These are phyloP conservation scores for Diaporthe humulicola DNA, from an alignment of 2,329 filamentous ascomycete genomes.

Conservation along the genomic window DNA sequence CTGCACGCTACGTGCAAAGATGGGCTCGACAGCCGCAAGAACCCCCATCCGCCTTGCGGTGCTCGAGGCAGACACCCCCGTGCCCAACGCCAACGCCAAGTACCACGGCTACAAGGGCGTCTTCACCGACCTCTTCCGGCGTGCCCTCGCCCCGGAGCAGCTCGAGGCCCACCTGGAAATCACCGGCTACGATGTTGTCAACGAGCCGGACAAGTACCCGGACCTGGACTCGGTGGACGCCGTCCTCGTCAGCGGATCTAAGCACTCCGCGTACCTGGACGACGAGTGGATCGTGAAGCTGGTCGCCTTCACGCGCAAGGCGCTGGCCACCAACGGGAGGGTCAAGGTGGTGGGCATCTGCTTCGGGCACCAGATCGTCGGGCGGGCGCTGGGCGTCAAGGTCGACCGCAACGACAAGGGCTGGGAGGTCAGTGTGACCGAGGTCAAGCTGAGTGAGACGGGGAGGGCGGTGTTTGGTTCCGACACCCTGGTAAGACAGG, in stretches of 20 bases:
- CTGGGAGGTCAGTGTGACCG: slow-evolving; percentile 86
- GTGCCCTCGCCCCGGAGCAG: slow-evolving; percentile 61
- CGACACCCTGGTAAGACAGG: slow-evolving; percentile 65
- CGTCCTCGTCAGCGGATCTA: slow-evolving; percentile 83
- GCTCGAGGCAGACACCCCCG: slow-evolving; percentile 87
- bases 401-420: slow-evolving; percentile 77
- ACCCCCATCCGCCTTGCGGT: slow-evolving; percentile 79
- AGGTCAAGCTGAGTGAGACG: slow-evolving; percentile 75
- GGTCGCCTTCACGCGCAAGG: slow-evolving; percentile 73
- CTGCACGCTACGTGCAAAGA: slow-evolving; percentile 1
- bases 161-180: slow-evolving; percentile 67
- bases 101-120: slow-evolving; percentile 82
- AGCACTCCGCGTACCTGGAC: slow-evolving; percentile 80
- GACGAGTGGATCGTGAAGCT: slow-evolving; percentile 82
- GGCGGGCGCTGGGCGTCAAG: slow-evolving; percentile 75
- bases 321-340: slow-evolving; percentile 68
- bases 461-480: slow-evolving; percentile 80
- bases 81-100: slow-evolving; percentile 71
- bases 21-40: slow-evolving; percentile 46
- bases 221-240: slow-evolving; percentile 82
- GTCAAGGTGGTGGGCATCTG: slow-evolving; percentile 85
- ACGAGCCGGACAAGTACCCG: slow-evolving; percentile 76
- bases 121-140: slow-evolving; percentile 71
- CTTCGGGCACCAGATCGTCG: slow-evolving; percentile 90
- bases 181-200: slow-evolving; percentile 78